A percentile compares a stretch with the other conserved stretches of the same genome.
phyloP scores from a whole-genome alignment of 73 alveolate species.

The Paramecium sonneborni region DNA sequence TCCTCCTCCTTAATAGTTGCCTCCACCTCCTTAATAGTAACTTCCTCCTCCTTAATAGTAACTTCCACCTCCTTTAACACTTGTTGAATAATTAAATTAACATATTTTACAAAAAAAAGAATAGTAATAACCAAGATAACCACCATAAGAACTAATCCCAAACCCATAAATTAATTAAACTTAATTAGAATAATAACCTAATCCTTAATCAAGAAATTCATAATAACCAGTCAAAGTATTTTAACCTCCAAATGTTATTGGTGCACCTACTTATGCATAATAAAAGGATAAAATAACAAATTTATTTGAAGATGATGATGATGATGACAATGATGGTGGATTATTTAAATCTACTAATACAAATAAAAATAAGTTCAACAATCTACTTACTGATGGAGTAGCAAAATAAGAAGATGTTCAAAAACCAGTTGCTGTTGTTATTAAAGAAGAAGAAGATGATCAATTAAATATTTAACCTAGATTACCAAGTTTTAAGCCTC shows the following conservation, averaged over 20 bases:
- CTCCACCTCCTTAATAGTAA: neutral
- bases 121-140: neutral
- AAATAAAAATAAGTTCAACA: neutral
- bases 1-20: neutral
- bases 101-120: neutral
- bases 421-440: neutral
- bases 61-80: neutral
- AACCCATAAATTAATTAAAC: neutral
- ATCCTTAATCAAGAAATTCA: neutral
- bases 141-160: neutral
- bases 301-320: slow-evolving; percentile 42
- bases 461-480: neutral
- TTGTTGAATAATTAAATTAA: neutral
- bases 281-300: neutral
- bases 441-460: neutral
- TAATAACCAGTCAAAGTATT: neutral
- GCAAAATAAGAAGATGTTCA: neutral
- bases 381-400: neutral
- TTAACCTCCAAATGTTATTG: neutral
- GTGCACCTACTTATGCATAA: neutral
- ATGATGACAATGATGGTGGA: neutral
- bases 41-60: neutral
- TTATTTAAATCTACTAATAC: neutral
- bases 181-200: neutral
- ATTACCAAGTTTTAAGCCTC: neutral